These are phyloP conservation scores for Atkinsonella hypoxylon DNA, from an alignment of 2,329 filamentous ascomycete species.

Conservation along the genomic window DNA sequence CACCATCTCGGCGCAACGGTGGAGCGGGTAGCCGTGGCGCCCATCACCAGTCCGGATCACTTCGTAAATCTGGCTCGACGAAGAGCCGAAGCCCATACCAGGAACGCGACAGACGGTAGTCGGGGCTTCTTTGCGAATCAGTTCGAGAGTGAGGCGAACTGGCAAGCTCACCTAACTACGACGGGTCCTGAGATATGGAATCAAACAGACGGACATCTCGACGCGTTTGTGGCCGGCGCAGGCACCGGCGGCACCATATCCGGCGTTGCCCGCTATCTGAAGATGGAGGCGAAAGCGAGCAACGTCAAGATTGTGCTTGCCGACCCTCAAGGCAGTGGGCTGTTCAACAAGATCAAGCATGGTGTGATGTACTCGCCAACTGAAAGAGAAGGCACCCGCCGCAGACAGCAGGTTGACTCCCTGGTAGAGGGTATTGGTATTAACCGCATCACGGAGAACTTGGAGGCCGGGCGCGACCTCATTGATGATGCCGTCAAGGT, in stretches of 20 bases:
- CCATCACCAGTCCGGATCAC: slow-evolving; percentile 85
- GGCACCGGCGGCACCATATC: slow-evolving; percentile 91
- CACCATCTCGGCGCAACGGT: slow-evolving; percentile 85
- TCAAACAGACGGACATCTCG: slow-evolving; percentile 62
- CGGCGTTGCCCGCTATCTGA: slow-evolving; percentile 74
- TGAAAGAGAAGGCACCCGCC: slow-evolving; percentile 80
- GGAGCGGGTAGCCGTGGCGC: slow-evolving; percentile 78
- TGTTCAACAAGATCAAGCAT: slow-evolving; percentile 84
- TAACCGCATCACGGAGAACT: slow-evolving; percentile 88
- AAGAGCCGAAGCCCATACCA: slow-evolving; percentile 64
- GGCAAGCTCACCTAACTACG: slow-evolving; percentile 64
- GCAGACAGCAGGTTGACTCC: slow-evolving; percentile 84
- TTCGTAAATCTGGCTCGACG: slow-evolving; percentile 85
- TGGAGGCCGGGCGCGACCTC: slow-evolving; percentile 73
- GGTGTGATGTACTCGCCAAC: slow-evolving; percentile 91
- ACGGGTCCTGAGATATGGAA: slow-evolving; percentile 84
- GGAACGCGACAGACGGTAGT: slow-evolving; percentile 42
- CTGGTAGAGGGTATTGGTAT: slow-evolving; percentile 95
- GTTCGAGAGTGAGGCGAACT: slow-evolving; percentile 88
- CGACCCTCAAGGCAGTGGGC: slow-evolving; percentile 85
- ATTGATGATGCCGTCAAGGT: slow-evolving; percentile 87
- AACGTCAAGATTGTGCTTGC: slow-evolving; percentile 65
- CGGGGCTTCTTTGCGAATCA: slow-evolving; percentile 91
- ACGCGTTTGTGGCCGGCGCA: slow-evolving; percentile 86
- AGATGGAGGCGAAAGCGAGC: slow-evolving; percentile 50